These are phyloP conservation scores for Pleurotus giganteus DNA, from an alignment of 768 basidiomycete genomes.

Conservation along the genomic window DNA sequence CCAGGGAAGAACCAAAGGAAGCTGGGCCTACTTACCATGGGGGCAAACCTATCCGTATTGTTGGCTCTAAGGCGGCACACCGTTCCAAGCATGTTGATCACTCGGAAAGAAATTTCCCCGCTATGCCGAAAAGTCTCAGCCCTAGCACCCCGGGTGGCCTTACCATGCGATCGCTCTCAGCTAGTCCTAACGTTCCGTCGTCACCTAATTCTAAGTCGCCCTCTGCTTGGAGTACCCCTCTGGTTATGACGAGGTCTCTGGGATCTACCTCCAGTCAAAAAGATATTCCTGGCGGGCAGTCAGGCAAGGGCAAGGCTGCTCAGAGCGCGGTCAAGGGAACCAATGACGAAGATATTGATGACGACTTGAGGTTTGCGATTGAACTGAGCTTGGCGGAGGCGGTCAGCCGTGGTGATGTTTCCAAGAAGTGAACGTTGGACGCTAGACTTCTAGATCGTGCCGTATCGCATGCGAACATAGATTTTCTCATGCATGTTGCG, in stretches of 20 bases:
- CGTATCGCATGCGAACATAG: too few species aligned
- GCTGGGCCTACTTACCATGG: constrained; percentile 36
- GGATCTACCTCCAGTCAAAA: constrained; percentile 10
- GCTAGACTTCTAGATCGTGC: too few species aligned
- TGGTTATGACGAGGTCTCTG: constrained; percentile 19
- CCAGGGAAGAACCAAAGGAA: constrained; percentile 52
- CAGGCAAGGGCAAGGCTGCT: constrained; percentile 10
- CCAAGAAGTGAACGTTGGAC: too few species aligned
- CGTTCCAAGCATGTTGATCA: constrained; percentile 9
- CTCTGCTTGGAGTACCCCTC: constrained; percentile 41
- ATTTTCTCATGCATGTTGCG: too few species aligned
- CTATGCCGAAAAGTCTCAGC: constrained; percentile 1
- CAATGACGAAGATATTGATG: constrained; percentile 47
- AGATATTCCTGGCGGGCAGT: constrained; percentile 8
- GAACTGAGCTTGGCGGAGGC: constrained; percentile 74
- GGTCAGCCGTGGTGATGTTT: constrained; percentile 33
- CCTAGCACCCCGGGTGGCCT: constrained; percentile 18
- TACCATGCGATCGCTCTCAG: constrained; percentile 13
- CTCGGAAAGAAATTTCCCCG: constrained; percentile 9
- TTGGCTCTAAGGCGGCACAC: constrained; percentile 33
- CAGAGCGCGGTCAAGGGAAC: constrained; percentile 3
- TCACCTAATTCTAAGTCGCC: constrained; percentile 14
- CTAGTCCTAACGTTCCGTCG: constrained; percentile 15
- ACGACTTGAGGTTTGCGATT: constrained; percentile 62
- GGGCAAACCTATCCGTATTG: constrained; percentile 20